Evolutionary conservation across 1,284 basidiomycete species (phyloP).

Genomic region (Cryptococcus sp.): DNA sequence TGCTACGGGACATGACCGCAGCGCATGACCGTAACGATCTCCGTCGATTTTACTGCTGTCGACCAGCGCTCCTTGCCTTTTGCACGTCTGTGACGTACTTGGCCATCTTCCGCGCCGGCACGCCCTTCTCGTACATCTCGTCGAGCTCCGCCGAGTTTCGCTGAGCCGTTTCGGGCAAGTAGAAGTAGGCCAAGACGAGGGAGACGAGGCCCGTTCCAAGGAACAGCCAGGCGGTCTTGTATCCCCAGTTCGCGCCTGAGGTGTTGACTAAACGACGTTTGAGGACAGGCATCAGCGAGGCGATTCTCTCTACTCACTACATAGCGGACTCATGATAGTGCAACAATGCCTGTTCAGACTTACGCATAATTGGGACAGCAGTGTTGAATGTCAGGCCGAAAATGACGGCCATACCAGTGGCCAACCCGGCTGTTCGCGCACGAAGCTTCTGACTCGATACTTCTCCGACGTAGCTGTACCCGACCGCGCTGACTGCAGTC

Average conservation of each 20-base stretch:
- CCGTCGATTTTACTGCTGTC: too few species aligned
- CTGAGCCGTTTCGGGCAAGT: conserved; percentile 18
- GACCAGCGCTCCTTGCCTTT: conserved; percentile 5
- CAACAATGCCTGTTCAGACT: background rate
- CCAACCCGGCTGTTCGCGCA: conserved; percentile 23
- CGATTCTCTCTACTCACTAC: background rate
- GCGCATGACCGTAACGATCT: too few species aligned
- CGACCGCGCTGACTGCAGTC: conserved; percentile 1
- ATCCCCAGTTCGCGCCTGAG: conserved; percentile 16
- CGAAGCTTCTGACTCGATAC: conserved; percentile 23
- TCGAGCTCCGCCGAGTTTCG: conserved; percentile 33
- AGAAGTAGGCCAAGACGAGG: conserved; percentile 10
- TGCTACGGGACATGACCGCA: too few species aligned
- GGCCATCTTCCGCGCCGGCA: conserved; percentile 27
- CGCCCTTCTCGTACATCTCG: conserved; percentile 32
- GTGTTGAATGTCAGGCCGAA: conserved; percentile 30
- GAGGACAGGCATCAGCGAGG: background rate
- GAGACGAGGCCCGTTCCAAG: conserved; percentile 18
- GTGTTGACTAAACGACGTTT: conserved; percentile 7
- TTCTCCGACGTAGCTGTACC: conserved; percentile 29
- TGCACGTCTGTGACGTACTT: conserved; percentile 28
- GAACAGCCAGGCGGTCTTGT: conserved; percentile 28
- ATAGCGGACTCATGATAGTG: background rate
- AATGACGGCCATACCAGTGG: conserved; percentile 19
- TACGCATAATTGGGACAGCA: conserved; percentile 23